Conservation (phyloP, 2,329 filamentous ascomycete genomes). For the Grosmannia huntii region DNA sequence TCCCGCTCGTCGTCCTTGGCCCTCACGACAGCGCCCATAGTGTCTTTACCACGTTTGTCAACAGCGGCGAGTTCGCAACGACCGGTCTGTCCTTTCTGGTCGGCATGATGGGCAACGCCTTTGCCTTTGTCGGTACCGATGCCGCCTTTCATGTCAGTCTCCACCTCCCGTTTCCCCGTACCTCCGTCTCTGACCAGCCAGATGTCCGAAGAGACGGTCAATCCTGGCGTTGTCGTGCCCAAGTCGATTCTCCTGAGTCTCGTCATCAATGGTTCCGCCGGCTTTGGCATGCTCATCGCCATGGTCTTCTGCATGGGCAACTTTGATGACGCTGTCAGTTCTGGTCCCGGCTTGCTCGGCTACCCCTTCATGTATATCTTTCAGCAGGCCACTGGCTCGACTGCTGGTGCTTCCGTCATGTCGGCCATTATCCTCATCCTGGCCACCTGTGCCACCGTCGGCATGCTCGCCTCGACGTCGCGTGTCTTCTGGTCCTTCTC, state of each 20-base stretch:
- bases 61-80: slow-evolving; percentile 32
- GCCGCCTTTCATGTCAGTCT: slow-evolving; percentile 10
- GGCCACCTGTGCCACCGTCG: slow-evolving; percentile 32
- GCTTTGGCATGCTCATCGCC: slow-evolving; percentile 23
- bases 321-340: slow-evolving; percentile 8
- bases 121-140: slow-evolving; percentile 21
- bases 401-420: slow-evolving; percentile 35
- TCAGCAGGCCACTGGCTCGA: slow-evolving; percentile 32
- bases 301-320: slow-evolving; percentile 21
- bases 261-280: slow-evolving; percentile 19
- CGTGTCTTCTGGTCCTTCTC: slow-evolving; percentile 33
- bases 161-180: no score
- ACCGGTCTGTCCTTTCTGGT: slow-evolving; percentile 31
- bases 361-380: slow-evolving; percentile 50
- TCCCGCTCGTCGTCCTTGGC: slow-evolving; percentile 13
- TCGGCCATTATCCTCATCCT: slow-evolving; percentile 33
- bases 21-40: slow-evolving; percentile 6
- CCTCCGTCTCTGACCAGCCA: slow-evolving; percentile 8
- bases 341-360: slow-evolving; percentile 24
- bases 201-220: slow-evolving; percentile 24
- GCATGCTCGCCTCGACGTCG: slow-evolving; percentile 42
- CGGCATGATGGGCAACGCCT: slow-evolving; percentile 26
- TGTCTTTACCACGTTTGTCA: slow-evolving; percentile 34
- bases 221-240: slow-evolving; percentile 21
- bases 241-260: slow-evolving; percentile 21